Conservation (phyloP, 75 land plant species). For the Pinus taeda region DNA sequence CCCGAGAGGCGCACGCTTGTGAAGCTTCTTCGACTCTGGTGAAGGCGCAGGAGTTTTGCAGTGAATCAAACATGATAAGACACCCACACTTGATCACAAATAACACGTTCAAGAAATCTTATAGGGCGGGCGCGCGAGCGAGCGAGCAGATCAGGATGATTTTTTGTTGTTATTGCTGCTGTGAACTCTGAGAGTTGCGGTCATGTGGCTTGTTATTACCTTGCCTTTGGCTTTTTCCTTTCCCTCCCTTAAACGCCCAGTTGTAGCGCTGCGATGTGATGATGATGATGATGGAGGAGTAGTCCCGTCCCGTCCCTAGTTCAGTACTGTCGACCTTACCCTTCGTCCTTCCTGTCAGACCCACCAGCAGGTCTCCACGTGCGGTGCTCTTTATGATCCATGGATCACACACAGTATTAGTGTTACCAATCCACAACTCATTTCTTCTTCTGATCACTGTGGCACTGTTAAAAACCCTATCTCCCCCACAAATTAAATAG, state of each 20-base stretch:
- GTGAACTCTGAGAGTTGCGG: slow-evolving; percentile 28
- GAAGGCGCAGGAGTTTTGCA: no score
- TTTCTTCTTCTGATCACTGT: neutral
- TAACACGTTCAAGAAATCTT: no score
- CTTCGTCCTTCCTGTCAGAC: slow-evolving; percentile 27
- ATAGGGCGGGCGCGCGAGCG: slow-evolving; percentile 4
- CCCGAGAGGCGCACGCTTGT: no score
- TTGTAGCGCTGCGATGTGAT: neutral
- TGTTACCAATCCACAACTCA: slow-evolving; percentile 7
- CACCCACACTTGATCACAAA: no score
- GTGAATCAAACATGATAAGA: no score
- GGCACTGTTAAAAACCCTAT: neutral
- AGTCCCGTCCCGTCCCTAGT: neutral
- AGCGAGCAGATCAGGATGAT: neutral
- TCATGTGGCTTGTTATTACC: slow-evolving; percentile 9
- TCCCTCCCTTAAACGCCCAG: no score
- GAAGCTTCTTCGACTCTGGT: no score
- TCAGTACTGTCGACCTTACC: slow-evolving; percentile 3
- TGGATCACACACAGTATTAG: slow-evolving; percentile 11
- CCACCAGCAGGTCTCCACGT: slow-evolving; percentile 42
- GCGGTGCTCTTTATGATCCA: slow-evolving; percentile 24
- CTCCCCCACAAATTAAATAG: slow-evolving; percentile 1
- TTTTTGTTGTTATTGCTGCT: neutral
- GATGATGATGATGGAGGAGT: no score
- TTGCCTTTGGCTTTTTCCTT: neutral